Conservation (phyloP, 805 yeast genomes). For the Metschnikowia matae region DNA sequence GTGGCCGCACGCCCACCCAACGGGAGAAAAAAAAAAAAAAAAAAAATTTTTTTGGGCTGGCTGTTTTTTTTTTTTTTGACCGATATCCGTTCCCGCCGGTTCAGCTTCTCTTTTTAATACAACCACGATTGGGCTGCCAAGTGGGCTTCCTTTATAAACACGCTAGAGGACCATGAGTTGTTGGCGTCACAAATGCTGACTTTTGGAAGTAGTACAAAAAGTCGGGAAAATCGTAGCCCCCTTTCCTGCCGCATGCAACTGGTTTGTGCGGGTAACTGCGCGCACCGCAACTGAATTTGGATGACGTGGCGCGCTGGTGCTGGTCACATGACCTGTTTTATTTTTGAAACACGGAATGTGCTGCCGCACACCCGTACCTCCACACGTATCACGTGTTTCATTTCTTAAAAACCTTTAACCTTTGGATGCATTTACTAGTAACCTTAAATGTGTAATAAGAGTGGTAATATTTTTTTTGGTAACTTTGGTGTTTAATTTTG, state of each 20-base stretch:
- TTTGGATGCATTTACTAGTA: too few relatives aligned
- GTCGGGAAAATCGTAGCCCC: not conserved
- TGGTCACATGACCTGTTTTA: too few relatives aligned
- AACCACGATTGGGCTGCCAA: not conserved
- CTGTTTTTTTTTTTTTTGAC: not conserved
- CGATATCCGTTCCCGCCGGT: not conserved
- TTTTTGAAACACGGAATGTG: too few relatives aligned
- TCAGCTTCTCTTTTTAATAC: not conserved
- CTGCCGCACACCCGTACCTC: not conserved
- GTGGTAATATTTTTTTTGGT: too few relatives aligned
- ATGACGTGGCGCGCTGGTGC: not conserved
- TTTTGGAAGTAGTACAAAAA: conserved; percentile 1
- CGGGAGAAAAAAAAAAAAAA: not conserved
- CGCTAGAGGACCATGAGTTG: not conserved
- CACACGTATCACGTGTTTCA: too few relatives aligned
- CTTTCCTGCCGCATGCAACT: not conserved
- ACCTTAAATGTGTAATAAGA: too few relatives aligned
- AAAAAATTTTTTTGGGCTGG: not conserved
- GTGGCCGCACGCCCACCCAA: not conserved
- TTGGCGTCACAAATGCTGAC: not conserved
- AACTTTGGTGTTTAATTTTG: too few relatives aligned
- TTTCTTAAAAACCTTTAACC: too few relatives aligned
- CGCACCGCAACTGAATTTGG: not conserved
- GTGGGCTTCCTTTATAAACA: not conserved
- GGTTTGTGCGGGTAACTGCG: conserved; percentile 1